Percentiles rank a stretch among this genome's conserved stretches.
These are phyloP conservation scores for Phytophthora cryptogea DNA, from an alignment of 352 stramenopile genomes.

Conservation along the genomic window DNA sequence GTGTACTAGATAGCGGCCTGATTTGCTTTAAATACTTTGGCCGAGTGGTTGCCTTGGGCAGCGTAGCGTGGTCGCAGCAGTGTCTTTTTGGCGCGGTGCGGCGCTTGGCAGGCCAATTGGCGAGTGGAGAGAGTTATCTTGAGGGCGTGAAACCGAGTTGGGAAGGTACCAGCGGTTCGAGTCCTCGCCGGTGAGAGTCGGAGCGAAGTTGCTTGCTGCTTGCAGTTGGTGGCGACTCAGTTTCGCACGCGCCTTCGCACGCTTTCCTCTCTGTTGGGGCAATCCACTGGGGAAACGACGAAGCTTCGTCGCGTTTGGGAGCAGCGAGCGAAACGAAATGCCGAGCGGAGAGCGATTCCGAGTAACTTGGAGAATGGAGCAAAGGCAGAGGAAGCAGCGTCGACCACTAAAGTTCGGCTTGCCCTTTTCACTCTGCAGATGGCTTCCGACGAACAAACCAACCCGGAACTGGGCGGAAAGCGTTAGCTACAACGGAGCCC, in stretches of 20 bases:
- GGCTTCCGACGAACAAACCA: constrained; percentile 24
- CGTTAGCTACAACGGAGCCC: constrained; percentile 20
- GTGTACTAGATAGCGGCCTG: background rate
- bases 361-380: constrained; percentile 32
- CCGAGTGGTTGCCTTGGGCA: background rate
- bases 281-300: constrained; percentile 14
- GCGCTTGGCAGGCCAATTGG: constrained; percentile 36
- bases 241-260: constrained; percentile 29
- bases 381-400: background rate
- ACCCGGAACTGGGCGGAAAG: constrained; percentile 23
- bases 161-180: constrained; percentile 31
- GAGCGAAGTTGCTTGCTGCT: constrained; percentile 17
- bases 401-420: constrained; percentile 40
- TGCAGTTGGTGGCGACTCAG: constrained; percentile 31
- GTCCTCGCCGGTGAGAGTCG: constrained; percentile 31
- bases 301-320: constrained; percentile 4
- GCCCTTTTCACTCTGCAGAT: constrained; percentile 32
- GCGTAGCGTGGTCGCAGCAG: constrained; percentile 1
- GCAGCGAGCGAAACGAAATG: constrained; percentile 8
- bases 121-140: constrained; percentile 19
- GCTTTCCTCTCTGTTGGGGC: constrained; percentile 4
- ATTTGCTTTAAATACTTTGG: constrained; percentile 15
- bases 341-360: constrained; percentile 7
- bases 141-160: constrained; percentile 21
- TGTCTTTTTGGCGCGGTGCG: constrained; percentile 17